Conservation (phyloP, 495 filamentous ascomycete species). For the Trichoderma virens region DNA sequence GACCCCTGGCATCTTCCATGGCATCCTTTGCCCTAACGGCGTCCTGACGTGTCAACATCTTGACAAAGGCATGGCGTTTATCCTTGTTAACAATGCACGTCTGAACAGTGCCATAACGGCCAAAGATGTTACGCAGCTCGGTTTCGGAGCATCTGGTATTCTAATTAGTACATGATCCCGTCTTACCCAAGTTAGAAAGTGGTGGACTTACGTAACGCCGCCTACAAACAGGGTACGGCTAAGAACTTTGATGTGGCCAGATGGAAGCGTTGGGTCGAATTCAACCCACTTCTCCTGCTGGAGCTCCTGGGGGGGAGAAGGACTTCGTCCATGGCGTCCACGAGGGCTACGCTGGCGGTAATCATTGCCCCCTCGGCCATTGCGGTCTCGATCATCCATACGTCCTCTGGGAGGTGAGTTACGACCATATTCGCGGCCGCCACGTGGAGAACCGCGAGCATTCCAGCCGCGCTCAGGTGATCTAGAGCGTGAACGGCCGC, state of each 20-base stretch:
- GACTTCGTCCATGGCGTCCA: constrained; percentile 53
- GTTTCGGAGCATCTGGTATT: constrained; percentile 48
- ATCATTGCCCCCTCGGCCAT: constrained; percentile 46
- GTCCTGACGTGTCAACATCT: constrained; percentile 86
- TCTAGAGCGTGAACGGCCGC: constrained; percentile 67
- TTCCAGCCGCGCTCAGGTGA: constrained; percentile 63
- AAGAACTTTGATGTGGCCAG: constrained; percentile 79
- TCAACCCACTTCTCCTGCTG: constrained; percentile 65
- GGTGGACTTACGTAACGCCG: constrained; percentile 72
- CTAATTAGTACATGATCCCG: constrained; percentile 15
- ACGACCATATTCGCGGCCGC: constrained; percentile 33
- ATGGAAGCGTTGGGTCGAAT: constrained; percentile 64
- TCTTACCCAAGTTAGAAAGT: constrained; percentile 3
- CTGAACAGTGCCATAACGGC: constrained; percentile 76
- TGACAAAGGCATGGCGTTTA: constrained; percentile 97
- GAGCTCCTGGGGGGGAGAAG: constrained; percentile 34
- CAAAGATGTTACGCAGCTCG: constrained; percentile 71
- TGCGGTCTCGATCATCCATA: constrained; percentile 45
- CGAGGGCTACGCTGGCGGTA: constrained; percentile 82
- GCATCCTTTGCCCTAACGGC: constrained; percentile 78
- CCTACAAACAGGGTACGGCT: constrained; percentile 95
- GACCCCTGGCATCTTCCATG: constrained; percentile 72
- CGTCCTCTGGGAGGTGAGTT: constrained; percentile 50
- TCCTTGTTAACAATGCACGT: constrained; percentile 97
- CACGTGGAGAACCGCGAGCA: constrained; percentile 28